Evolutionary conservation across 371 early-diverging fungal genomes (phyloP), one percentile per base, ranked within the genome.

Genomic region (Rhizopus delemar): DNA sequence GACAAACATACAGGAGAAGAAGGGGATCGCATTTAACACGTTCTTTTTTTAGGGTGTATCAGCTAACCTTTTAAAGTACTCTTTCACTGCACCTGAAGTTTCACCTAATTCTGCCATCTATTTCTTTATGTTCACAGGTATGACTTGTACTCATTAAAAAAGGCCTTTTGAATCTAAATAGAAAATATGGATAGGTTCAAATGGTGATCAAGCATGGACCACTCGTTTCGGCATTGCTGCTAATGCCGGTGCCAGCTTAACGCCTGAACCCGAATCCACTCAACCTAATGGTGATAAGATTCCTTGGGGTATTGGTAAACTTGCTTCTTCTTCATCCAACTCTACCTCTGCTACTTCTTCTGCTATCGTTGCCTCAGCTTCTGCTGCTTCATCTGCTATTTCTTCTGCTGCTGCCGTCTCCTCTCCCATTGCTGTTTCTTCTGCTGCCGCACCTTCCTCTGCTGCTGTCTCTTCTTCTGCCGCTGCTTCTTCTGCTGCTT

Each of bases 121-220:
- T 39, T 80, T 80, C 51, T 73, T 80, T 51, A 76, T 71, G 73
- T 80, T 80, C 57, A 76, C 80, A 62, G 62, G 67, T 62, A 57
- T 32, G 41, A 46, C 2, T 15, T 41, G 31, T 0, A 31, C 5
- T 41, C n/a, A 12, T 7, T 46, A 45, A n/a, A 46, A 5, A 41
- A 48, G 13, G 2, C n/a, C 28, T 46, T 9, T 28, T 34, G 43
- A 29, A 2, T 8, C 6, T 8, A 36, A 36, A 36, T 8, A 2
- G 11, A 36, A 36, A 34, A 32, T 46, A 41, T 33, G 38, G 43
- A 43, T 59, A 71, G 75, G 73, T 41, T 48, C 63, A 8, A 62
- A 74, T 34, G 73, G 70, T 41, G 62, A 57, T 29, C 49, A 56
- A 41, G 65, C 74, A 28, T 76, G 77, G 77, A 67, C 77, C 16